Percentiles rank a stretch among this genome's conserved stretches.
Conservation (phyloP, 306 rosid species). For the Phaseolus lunatus region DNA sequence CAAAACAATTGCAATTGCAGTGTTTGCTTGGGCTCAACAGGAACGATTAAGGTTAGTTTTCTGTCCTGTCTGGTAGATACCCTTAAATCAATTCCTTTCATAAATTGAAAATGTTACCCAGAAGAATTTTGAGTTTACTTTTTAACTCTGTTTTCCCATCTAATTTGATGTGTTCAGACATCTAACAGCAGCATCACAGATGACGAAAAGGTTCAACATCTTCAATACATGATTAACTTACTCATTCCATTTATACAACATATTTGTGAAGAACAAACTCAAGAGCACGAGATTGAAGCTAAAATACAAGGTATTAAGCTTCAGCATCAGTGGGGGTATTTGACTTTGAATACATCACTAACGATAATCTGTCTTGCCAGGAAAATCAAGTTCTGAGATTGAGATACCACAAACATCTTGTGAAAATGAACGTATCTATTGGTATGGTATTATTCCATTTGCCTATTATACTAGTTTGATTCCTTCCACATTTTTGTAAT, state of each 20-base stretch:
- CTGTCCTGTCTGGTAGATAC: neutral
- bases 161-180: constrained; percentile 57
- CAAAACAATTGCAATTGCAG: constrained; percentile 73
- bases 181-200: constrained; percentile 52
- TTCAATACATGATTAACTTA: constrained; percentile 48
- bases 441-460: constrained; percentile 48
- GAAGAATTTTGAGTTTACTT: neutral
- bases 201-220: constrained; percentile 52
- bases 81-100: neutral
- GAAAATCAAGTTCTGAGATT: constrained; percentile 52
- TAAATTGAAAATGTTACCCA: neutral
- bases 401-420: constrained; percentile 54
- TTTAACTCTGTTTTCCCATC: neutral
- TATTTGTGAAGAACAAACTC: constrained; percentile 62
- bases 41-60: constrained; percentile 60
- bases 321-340: too few species aligned
- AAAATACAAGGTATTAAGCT: constrained; percentile 52
- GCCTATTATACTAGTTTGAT: constrained; percentile 1
- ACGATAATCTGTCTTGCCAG: constrained; percentile 45
- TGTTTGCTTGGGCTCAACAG: constrained; percentile 64
- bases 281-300: constrained; percentile 76
- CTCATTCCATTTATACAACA: constrained; percentile 62
- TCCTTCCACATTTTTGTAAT: constrained; percentile 26
- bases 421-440: constrained; percentile 70
- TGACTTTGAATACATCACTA: constrained; percentile 19